Base-by-base conservation (phyloP, 352 stramenopile species). In the Phytopythium vexans region DNA sequence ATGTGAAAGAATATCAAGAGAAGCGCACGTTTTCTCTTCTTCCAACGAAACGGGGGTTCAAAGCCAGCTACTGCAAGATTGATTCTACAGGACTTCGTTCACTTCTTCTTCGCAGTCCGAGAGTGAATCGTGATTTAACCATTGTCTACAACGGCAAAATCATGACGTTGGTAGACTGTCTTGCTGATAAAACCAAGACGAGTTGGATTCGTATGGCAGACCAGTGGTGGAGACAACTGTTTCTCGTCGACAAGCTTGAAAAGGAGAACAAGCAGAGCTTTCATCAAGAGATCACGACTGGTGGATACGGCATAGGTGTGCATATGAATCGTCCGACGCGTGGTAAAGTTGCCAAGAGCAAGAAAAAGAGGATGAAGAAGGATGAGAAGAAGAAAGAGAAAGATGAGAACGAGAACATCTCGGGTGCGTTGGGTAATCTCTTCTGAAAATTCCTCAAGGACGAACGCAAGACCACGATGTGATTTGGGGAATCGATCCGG, bases 1-100 rank as follows among this genome's bases (percentile, higher is more conserved):
- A 5, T 14, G 36, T 32, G 3, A 14, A 8, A 7, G 41, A 21
- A 10, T 58, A 37, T 31, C 32, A 40, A 1, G 51, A 43, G 32
- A 58, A 58, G 41, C n/a, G 34, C 21, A 39, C 10, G 34, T 58
- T 58, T 36, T 38, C 41, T 31, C 3, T 58, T 21, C 51, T 58
- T 35, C 51, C 41, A 31, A 51, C 42, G 0, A 58, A 51, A 8
- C 40, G 16, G 1, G 51, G 41, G 31, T 58, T 58, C 27, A 43
- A 10, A 43, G 39, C 39, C 10, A 43, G 39, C 39, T n/a, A 43
- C 39, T 42, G 38, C 7, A 51, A 58, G 34, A 44, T 58, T 1
- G 41, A 58, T 34, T 52, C 51, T 7, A 45, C 51, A 0, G 42
- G 41, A 4, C 41, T 58, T 4, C 14, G 33, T 0, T 33, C 41